Percentiles rank a stretch among this genome's conserved stretches.
Conservation (phyloP, 2,329 filamentous ascomycete species). For the Colletotrichum gigasporum region DNA sequence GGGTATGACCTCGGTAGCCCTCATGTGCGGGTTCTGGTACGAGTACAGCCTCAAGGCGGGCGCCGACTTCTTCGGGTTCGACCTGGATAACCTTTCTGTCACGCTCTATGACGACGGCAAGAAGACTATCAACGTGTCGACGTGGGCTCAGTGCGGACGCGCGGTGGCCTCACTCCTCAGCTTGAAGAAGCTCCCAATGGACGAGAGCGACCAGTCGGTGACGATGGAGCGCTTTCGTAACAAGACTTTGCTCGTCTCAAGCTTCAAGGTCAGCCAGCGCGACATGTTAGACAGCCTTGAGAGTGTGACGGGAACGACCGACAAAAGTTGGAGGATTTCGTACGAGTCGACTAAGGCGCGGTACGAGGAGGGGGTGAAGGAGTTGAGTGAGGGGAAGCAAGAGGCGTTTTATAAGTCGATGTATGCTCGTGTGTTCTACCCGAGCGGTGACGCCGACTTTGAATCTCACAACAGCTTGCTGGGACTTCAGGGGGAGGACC, state of each 20-base stretch:
- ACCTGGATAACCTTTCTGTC: conserved; percentile 51
- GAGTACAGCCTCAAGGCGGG: conserved; percentile 55
- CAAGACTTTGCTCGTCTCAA: conserved; percentile 59
- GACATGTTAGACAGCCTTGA: conserved; percentile 72
- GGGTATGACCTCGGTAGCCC: conserved; percentile 37
- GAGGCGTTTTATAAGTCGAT: conserved; percentile 51
- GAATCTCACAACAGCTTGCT: conserved; percentile 58
- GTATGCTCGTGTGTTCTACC: conserved; percentile 6
- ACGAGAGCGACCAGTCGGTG: conserved; percentile 8
- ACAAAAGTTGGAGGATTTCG: conserved; percentile 62
- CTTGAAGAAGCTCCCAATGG: conserved; percentile 36
- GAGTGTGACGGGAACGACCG: conserved; percentile 64
- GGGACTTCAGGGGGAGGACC: conserved; percentile 63
- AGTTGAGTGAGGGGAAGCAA: conserved; percentile 49
- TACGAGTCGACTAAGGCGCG: conserved; percentile 54
- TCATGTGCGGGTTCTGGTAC: conserved; percentile 62
- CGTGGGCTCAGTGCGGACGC: conserved; percentile 66
- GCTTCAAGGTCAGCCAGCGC: conserved; percentile 67
- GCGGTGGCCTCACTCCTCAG: conserved; percentile 46
- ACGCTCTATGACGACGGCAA: conserved; percentile 65
- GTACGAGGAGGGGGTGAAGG: conserved; percentile 55
- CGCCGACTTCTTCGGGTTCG: conserved; percentile 55
- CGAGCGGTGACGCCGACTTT: conserved; percentile 16
- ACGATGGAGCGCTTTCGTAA: conserved; percentile 46
- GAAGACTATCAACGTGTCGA: conserved; percentile 64